phyloP scores from a whole-genome alignment of 805 yeast species.

The Kuraishia capsulata region DNA sequence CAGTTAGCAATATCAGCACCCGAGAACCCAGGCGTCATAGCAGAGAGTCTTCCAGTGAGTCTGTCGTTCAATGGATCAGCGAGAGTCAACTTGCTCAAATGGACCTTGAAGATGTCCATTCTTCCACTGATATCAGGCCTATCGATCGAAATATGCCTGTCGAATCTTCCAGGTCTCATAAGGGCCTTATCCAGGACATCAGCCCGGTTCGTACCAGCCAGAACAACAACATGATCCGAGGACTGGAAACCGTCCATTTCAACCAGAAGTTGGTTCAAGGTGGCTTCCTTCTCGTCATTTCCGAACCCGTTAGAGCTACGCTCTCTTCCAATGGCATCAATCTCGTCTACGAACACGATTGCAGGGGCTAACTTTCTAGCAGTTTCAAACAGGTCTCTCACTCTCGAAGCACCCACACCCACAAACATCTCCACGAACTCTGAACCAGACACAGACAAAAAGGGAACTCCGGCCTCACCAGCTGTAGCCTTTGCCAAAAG shows the following conservation, averaged over 20 bases:
- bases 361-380: slow-evolving; percentile 94
- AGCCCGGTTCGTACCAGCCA: slow-evolving; percentile 96
- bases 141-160: slow-evolving; percentile 86
- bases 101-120: slow-evolving; percentile 85
- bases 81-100: slow-evolving; percentile 64
- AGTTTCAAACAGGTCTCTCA: slow-evolving; percentile 85
- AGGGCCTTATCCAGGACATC: slow-evolving; percentile 91
- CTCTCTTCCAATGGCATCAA: slow-evolving; percentile 98
- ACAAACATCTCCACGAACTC: slow-evolving; percentile 99
- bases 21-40: slow-evolving; percentile 94
- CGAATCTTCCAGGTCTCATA: slow-evolving; percentile 96
- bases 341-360: slow-evolving; percentile 95
- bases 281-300: slow-evolving; percentile 94
- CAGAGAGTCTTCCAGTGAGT: slow-evolving; percentile 83
- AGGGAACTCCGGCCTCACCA: slow-evolving; percentile 98
- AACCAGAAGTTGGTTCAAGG: slow-evolving; percentile 88
- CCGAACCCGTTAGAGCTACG: slow-evolving; percentile 75
- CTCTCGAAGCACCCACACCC: slow-evolving; percentile 98
- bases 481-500: slow-evolving; percentile 96
- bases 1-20: slow-evolving; percentile 99
- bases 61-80: slow-evolving; percentile 33
- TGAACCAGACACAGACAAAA: slow-evolving; percentile 91
- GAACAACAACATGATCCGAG: slow-evolving; percentile 87
- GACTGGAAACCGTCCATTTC: slow-evolving; percentile 98
- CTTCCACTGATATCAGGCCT: slow-evolving; percentile 94